Evolutionary conservation across 257 asterid species (phyloP).

Genomic region (Solanum bukasovii): DNA sequence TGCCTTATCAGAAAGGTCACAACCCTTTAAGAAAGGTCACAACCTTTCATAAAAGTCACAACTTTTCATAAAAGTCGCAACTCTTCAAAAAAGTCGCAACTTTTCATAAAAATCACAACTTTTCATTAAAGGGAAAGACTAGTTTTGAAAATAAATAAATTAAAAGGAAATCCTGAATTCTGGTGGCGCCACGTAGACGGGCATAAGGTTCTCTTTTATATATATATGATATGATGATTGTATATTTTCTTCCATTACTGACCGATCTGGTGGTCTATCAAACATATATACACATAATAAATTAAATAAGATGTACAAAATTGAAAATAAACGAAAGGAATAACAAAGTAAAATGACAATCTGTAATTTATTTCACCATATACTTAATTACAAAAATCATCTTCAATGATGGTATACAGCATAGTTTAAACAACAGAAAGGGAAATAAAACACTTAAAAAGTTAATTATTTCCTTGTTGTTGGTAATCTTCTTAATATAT

Average conservation of each 20-base stretch:
- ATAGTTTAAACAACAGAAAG: not conserved
- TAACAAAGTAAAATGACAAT: not conserved
- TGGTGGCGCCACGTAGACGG: too few relatives aligned
- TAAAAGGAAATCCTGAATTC: too few relatives aligned
- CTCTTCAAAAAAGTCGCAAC: too few relatives aligned
- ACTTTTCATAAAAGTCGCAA: too few relatives aligned
- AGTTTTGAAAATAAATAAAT: too few relatives aligned
- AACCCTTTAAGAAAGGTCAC: too few relatives aligned
- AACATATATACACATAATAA: not conserved
- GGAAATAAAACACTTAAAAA: not conserved
- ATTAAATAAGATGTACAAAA: not conserved
- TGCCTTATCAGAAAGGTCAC: too few relatives aligned
- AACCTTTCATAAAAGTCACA: too few relatives aligned
- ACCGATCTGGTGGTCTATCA: not conserved
- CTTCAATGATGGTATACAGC: not conserved
- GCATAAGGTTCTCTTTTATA: too few relatives aligned
- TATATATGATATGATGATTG: too few relatives aligned
- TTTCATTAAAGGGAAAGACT: too few relatives aligned
- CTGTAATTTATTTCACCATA: not conserved
- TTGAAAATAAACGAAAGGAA: not conserved
- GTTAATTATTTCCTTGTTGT: not conserved
- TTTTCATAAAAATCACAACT: too few relatives aligned
- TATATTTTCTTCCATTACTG: not conserved
- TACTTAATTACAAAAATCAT: not conserved
- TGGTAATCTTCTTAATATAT: not conserved